Evolutionary conservation across 768 basidiomycete species (phyloP).

Genomic region (Hygrocybe coccinea): DNA sequence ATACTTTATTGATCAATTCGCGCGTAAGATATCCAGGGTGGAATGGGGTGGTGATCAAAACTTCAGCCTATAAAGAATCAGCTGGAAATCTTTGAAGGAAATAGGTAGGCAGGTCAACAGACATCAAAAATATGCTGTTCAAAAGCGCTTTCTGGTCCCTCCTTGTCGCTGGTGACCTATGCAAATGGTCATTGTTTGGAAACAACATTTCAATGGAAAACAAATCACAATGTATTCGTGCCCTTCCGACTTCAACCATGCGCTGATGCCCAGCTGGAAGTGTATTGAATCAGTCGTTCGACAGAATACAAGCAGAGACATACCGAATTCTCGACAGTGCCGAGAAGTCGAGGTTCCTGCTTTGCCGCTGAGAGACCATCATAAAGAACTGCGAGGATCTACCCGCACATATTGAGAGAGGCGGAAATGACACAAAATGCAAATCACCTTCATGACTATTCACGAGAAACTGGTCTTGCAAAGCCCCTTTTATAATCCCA

Average conservation of each 20-base stretch:
- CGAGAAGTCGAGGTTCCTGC: slow-evolving; percentile 70
- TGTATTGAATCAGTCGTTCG: neutral
- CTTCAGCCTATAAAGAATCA: slow-evolving; percentile 52
- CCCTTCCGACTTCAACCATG: slow-evolving; percentile 66
- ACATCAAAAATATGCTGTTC: slow-evolving; percentile 80
- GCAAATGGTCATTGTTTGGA: neutral
- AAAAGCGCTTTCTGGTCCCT: slow-evolving; percentile 75
- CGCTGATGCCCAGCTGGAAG: slow-evolving; percentile 60
- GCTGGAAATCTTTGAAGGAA: slow-evolving; percentile 1
- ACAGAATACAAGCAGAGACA: slow-evolving; percentile 1
- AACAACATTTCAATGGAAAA: neutral
- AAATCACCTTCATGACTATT: too few species aligned
- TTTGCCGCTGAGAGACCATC: slow-evolving; percentile 59
- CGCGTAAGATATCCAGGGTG: slow-evolving; percentile 80
- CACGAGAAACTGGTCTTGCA: too few species aligned
- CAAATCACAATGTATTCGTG: slow-evolving; percentile 67
- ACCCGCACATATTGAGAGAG: neutral
- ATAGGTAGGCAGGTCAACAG: slow-evolving; percentile 22
- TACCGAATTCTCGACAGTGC: slow-evolving; percentile 77
- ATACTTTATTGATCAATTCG: slow-evolving; percentile 64
- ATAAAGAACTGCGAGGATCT: slow-evolving; percentile 76
- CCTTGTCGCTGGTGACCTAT: slow-evolving; percentile 76
- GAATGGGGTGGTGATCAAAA: slow-evolving; percentile 81
- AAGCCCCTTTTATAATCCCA: too few species aligned
- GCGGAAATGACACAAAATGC: too few species aligned